Evolutionary conservation across 2,329 filamentous ascomycete genomes (phyloP).

Genomic region (Aspergillus amoenus): DNA sequence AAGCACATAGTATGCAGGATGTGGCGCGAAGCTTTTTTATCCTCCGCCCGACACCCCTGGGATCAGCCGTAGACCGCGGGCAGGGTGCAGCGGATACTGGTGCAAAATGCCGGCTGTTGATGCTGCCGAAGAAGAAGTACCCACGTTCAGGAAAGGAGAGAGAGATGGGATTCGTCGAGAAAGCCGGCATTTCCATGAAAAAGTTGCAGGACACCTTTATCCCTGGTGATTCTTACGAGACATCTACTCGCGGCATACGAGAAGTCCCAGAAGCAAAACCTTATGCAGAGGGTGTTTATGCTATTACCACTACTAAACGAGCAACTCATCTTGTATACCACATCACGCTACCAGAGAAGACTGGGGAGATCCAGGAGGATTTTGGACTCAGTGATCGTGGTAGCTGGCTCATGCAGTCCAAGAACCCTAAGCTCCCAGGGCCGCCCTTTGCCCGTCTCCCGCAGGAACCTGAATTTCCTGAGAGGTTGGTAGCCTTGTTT

Average conservation of each 20-base stretch:
- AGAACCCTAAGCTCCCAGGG: conserved; percentile 71
- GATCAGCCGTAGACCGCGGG: conserved; percentile 61
- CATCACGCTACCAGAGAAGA: conserved; percentile 68
- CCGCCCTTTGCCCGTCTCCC: conserved; percentile 65
- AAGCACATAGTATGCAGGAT: conserved; percentile 68
- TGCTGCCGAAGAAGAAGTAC: conserved; percentile 80
- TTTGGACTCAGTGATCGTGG: conserved; percentile 71
- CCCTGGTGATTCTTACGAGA: conserved; percentile 66
- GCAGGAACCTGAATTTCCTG: conserved; percentile 66
- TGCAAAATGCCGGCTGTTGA: conserved; percentile 68
- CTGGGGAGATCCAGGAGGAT: conserved; percentile 71
- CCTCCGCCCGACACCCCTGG: conserved; percentile 68
- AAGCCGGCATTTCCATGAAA: conserved; percentile 63
- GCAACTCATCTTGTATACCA: conserved; percentile 79
- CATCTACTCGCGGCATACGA: conserved; percentile 70
- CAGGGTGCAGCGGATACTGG: conserved; percentile 56
- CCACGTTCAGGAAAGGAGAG: conserved; percentile 67
- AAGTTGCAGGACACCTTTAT: conserved; percentile 74
- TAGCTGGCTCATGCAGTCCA: conserved; percentile 75
- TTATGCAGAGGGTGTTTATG: conserved; percentile 83
- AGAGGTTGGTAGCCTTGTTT: conserved; percentile 54
- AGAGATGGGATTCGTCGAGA: conserved; percentile 83
- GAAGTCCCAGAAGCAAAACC: conserved; percentile 69
- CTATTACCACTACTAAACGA: conserved; percentile 69
- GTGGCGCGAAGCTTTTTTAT: conserved; percentile 78